Evolutionary conservation across 306 rosid genomes (phyloP), one percentile per base, ranked within the genome.

Genomic region (Begonia peltatifolia): DNA sequence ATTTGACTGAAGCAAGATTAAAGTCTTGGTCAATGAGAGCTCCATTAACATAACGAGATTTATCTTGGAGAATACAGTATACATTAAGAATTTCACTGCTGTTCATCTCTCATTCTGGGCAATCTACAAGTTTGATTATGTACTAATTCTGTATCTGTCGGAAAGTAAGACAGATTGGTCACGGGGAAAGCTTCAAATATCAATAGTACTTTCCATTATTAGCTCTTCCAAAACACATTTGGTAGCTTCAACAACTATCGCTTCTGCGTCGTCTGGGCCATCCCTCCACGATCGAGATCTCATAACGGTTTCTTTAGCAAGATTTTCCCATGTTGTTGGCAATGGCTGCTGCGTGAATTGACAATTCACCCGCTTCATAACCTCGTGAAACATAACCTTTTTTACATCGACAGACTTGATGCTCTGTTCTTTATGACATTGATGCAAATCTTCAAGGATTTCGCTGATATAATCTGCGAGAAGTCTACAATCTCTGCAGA

Each of bases 201-300:
- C 79, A 68, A 52, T 51, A 17, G 73, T 63, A 20, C 78, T 64
- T 68, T 85, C 95, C 70, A 67, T 49, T 9, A 80, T 52, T 53
- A 85, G 55, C 14, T 74, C 74, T 63, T 73, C 78, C 42, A 89
- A 71, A 68, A 74, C 71, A 42, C 61, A 59, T 62, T 75, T 80
- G 38, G 63, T 78, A 53, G 73, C 55, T 57, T 80, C 79, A 14
- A 48, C 47, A 49, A 64, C 68, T 11, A 71, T 47, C 22, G 69
- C 77, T 72, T 78, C 74, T 42, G 42, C 54, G 56, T 74, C 85
- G 48, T 20, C 56, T 35, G 61, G 60, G 58, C 57, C 56, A 61
- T 71, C 61, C 46, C 78, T 56, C 97, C 97, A 82, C 41, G 81
- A 49, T 42, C 65, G 72, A 38, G 67, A 61, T 60, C 61, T 64